These are phyloP conservation scores for Lecanicillium sp. DNA, from an alignment of 2,329 filamentous ascomycete species.

Conservation along the genomic window DNA sequence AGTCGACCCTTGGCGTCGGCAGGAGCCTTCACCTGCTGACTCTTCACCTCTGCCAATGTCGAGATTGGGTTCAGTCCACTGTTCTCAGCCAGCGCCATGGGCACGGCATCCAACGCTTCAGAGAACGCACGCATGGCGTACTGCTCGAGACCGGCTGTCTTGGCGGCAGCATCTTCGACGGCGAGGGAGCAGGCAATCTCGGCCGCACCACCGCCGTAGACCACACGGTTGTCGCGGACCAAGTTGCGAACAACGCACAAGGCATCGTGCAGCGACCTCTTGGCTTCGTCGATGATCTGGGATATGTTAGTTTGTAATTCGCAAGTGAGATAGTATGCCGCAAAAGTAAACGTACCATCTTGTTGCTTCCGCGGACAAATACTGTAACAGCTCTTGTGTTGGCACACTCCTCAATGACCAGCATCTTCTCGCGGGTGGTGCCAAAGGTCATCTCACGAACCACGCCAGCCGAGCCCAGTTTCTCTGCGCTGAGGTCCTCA, in stretches of 20 bases:
- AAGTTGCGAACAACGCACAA: constrained; percentile 96
- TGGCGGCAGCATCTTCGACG: constrained; percentile 88
- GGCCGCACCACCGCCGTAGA: constrained; percentile 93
- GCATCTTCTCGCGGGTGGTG: constrained; percentile 98
- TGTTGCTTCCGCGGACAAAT: constrained; percentile 96
- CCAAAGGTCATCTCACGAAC: constrained; percentile 95
- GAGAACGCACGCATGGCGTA: constrained; percentile 98
- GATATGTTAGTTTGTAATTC: constrained; percentile 16
- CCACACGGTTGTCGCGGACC: constrained; percentile 90
- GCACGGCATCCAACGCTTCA: constrained; percentile 86
- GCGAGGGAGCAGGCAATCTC: constrained; percentile 96
- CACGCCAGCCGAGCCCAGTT: constrained; percentile 82
- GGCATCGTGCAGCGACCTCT: constrained; percentile 93
- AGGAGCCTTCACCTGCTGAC: constrained; percentile 78
- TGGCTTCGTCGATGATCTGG: constrained; percentile 97
- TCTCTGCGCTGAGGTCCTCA: constrained; percentile 84
- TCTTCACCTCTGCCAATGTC: constrained; percentile 90
- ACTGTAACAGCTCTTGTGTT: constrained; percentile 95
- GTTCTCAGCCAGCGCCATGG: constrained; percentile 96
- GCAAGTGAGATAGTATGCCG: too few relatives aligned
- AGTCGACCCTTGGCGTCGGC: constrained; percentile 49
- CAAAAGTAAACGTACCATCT: constrained; percentile 97
- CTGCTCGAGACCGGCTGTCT: constrained; percentile 95
- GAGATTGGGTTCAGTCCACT: constrained; percentile 93
- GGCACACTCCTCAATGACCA: constrained; percentile 98